Evolutionary conservation across 208 protist genomes (phyloP).

Genomic region (Kentomonas sorsogonicus): DNA sequence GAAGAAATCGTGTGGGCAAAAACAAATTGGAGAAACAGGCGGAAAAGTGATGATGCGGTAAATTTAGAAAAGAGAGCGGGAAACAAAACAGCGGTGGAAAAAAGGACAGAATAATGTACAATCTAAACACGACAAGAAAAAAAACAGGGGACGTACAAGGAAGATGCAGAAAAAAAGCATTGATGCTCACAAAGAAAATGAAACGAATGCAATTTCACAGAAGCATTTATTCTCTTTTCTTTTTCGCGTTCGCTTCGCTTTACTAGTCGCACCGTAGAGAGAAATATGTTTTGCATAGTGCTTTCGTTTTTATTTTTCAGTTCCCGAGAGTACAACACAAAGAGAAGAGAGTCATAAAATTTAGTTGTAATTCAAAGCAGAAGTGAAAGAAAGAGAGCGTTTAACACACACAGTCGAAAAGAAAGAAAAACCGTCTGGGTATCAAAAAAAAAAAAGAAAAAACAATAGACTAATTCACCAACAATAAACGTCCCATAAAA

Average conservation of each 20-base stretch:
- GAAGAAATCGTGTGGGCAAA: not conserved
- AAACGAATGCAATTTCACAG: not conserved
- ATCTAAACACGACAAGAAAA: too few relatives aligned
- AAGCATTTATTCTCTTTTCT: too few relatives aligned
- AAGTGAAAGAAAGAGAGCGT: not conserved
- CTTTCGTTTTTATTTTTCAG: too few relatives aligned
- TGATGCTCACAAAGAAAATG: not conserved
- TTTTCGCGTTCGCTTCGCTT: too few relatives aligned
- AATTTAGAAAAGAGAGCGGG: not conserved
- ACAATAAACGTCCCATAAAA: too few relatives aligned
- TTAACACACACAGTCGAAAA: not conserved
- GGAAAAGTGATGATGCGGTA: not conserved
- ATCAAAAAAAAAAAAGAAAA: conserved; percentile 1
- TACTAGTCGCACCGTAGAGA: too few relatives aligned
- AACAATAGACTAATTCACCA: not conserved
- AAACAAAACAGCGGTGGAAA: too few relatives aligned
- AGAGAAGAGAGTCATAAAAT: conserved; percentile 9
- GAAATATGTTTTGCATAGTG: too few relatives aligned
- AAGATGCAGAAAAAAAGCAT: conserved; percentile 2
- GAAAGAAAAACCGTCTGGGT: not conserved
- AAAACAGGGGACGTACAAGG: too few relatives aligned
- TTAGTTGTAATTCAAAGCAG: not conserved
- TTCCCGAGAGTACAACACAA: conserved; percentile 10
- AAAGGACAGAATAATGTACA: too few relatives aligned
- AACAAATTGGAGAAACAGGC: not conserved